Evolutionary conservation across 2,329 filamentous ascomycete genomes (phyloP).

Genomic region (Penicillium sp.): DNA sequence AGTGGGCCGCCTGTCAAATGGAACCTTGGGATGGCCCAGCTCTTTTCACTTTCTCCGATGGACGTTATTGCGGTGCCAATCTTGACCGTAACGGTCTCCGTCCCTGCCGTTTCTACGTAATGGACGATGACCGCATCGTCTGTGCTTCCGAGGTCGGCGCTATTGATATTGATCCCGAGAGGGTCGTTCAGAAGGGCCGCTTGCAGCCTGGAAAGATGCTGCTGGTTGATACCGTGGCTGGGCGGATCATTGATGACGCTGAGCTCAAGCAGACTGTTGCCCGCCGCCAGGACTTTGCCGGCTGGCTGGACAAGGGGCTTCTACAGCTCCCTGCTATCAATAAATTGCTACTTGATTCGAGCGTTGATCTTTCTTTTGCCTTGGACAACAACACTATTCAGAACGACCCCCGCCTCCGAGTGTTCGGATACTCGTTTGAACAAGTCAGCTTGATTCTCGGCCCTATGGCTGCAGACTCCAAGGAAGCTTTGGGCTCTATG

Average conservation of each 20-base stretch:
- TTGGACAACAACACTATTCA: conserved; percentile 71
- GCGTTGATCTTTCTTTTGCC: conserved; percentile 62
- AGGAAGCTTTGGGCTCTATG: conserved; percentile 96
- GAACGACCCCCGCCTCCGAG: conserved; percentile 76
- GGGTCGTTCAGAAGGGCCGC: conserved; percentile 86
- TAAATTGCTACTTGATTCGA: conserved; percentile 55
- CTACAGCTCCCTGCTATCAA: conserved; percentile 75
- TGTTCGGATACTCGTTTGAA: conserved; percentile 93
- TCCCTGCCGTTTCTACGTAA: conserved; percentile 94
- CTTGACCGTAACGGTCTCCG: conserved; percentile 92
- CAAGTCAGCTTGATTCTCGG: conserved; percentile 88
- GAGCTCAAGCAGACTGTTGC: conserved; percentile 88
- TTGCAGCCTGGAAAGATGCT: conserved; percentile 95
- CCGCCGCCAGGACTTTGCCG: conserved; percentile 80
- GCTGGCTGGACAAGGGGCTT: conserved; percentile 83
- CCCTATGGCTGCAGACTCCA: conserved; percentile 95
- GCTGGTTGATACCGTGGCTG: conserved; percentile 84
- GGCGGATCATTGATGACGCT: conserved; percentile 89
- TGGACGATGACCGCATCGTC: conserved; percentile 94
- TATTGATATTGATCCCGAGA: conserved; percentile 85
- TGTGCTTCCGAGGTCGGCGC: conserved; percentile 96
- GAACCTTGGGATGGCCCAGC: conserved; percentile 98
- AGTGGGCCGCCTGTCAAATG: conserved; percentile 98
- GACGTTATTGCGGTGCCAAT: conserved; percentile 94
- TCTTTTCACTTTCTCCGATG: conserved; percentile 94